Evolutionary conservation across 768 basidiomycete species (phyloP).

Genomic region (Collybia mongolica): DNA sequence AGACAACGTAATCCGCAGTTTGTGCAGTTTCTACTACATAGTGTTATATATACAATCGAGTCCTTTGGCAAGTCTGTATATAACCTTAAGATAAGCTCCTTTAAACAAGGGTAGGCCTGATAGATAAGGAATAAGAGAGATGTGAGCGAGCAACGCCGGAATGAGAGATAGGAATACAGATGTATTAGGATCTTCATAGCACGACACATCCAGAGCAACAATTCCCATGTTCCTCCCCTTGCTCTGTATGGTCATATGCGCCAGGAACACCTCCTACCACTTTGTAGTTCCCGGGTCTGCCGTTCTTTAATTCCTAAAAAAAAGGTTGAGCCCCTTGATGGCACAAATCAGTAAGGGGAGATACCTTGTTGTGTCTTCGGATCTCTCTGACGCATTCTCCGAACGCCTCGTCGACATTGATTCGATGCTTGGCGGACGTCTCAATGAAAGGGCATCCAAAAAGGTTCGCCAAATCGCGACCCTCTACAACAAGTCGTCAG

Average conservation of each 20-base stretch:
- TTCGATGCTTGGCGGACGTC: constrained; percentile 93
- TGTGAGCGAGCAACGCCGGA: neutral
- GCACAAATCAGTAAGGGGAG: constrained; percentile 9
- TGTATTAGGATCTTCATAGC: constrained; percentile 26
- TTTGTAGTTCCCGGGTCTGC: constrained; percentile 60
- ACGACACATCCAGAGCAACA: constrained; percentile 76
- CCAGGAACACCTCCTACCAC: constrained; percentile 41
- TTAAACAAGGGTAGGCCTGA: no score
- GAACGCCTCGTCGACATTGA: constrained; percentile 97
- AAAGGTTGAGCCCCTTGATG: neutral
- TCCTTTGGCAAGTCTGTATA: no score
- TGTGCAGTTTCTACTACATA: no score
- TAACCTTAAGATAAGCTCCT: no score
- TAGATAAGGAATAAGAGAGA: no score
- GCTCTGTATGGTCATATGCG: constrained; percentile 44
- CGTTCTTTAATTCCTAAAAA: constrained; percentile 74
- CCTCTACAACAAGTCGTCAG: constrained; percentile 58
- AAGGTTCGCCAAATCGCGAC: constrained; percentile 92
- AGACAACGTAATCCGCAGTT: no score
- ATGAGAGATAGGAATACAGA: neutral
- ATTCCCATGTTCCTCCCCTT: constrained; percentile 52
- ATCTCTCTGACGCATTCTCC: constrained; percentile 91
- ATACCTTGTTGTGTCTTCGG: constrained; percentile 88
- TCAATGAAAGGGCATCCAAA: constrained; percentile 95
- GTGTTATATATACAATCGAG: no score